These are phyloP conservation scores for Populus nigra DNA, from an alignment of 345 rosid genomes.

Conservation along the genomic window DNA sequence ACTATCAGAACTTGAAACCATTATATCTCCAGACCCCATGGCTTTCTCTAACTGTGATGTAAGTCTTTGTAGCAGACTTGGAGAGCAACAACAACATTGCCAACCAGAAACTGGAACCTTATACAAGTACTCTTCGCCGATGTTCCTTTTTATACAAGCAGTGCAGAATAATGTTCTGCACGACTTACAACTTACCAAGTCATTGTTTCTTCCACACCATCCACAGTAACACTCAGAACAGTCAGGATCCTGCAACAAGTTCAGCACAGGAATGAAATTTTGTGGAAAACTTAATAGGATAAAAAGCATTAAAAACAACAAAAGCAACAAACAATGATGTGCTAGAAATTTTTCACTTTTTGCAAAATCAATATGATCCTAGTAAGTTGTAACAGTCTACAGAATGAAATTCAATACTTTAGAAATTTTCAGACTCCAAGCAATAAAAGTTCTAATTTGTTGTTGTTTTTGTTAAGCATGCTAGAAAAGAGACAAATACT, in stretches of 20 bases:
- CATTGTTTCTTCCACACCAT: constrained; percentile 77
- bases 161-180: constrained; percentile 71
- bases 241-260: constrained; percentile 56
- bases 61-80: constrained; percentile 64
- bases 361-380: not conserved
- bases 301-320: not conserved
- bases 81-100: constrained; percentile 85
- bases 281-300: not conserved
- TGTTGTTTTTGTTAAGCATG: not conserved
- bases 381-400: not conserved
- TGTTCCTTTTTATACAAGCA: constrained; percentile 70
- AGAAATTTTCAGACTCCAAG: not conserved
- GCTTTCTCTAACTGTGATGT: constrained; percentile 73
- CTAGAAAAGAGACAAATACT: not conserved
- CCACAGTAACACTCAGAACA: constrained; percentile 73
- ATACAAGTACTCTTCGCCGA: constrained; percentile 67
- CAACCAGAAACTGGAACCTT: constrained; percentile 66
- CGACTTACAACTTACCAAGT: constrained; percentile 73
- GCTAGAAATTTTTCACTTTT: not conserved
- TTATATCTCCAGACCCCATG: constrained; percentile 38
- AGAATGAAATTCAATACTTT: not conserved
- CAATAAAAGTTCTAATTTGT: not conserved
- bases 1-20: constrained; percentile 57
- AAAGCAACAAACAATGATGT: not conserved
- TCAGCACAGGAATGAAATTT: constrained; percentile 11